Evolutionary conservation across 2,329 filamentous ascomycete species (phyloP), one percentile per base, ranked within the genome.

Genomic region (Monilinia fructigena): DNA sequence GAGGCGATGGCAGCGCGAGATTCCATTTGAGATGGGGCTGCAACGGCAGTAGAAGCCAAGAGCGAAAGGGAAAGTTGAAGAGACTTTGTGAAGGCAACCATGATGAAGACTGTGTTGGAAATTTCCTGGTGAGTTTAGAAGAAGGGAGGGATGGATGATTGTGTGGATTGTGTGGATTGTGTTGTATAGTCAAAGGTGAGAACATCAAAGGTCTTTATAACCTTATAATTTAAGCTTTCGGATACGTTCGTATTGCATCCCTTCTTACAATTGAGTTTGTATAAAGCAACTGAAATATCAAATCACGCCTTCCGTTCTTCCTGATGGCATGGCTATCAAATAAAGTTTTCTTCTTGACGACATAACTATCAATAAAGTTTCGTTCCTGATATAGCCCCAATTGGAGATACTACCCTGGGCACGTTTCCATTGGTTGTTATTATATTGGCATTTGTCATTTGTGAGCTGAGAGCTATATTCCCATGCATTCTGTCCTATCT

Each of bases 1-100:
- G 79, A 78, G 23, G 55, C 72, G 69, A 85, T 81, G 50, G 78
- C 78, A 11, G 76, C 81, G 55, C 82, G 79, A 28, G 72, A 73
- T 14, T 74, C 35, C 11, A 68, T 45, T 23, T 66, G 35, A 14
- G 61, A 38, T 40, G 66, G 67, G 6, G 80, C 70, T 26, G 71
- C 68, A 31, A 54, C 54, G 38, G 68, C 67, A 50, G 50, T 54
- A 26, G 64, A 55, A 28, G 70, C 70, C 35, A 72, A 48, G 20
- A 70, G 53, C 8, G 63, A 62, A 52, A 68, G 28, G 3, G 69
- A 72, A 63, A 69, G 47, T 12, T 68, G 65, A 1, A 71, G 20
- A 31, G 67, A 54, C 59, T 42, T 67, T 55, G 71, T 69, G 35
- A 72, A 55, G 60, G 68, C 50, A 63, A 68, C 67, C 69, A 71